Evolutionary conservation across 192 early-diverging fungal species (phyloP).

Genomic region (Backusella tuberculispora): DNA sequence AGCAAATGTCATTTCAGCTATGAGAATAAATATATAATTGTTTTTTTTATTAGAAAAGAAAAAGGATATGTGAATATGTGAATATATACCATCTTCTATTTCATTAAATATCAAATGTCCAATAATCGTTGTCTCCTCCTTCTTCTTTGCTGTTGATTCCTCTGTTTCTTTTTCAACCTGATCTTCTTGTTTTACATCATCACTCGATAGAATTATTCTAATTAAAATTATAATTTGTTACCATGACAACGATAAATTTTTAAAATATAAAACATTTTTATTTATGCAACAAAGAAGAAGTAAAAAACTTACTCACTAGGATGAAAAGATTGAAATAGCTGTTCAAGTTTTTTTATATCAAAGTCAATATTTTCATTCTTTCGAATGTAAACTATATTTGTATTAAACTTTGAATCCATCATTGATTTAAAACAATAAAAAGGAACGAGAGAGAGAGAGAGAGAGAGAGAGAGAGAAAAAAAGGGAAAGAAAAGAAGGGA

Average conservation of each 20-base stretch:
- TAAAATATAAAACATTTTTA: not conserved
- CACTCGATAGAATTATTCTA: not conserved
- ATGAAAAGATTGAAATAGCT: not conserved
- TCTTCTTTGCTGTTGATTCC: not conserved
- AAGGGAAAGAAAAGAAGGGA: constrained; percentile 1
- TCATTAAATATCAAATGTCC: not conserved
- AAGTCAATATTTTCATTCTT: not conserved
- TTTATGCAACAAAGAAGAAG: constrained; percentile 1
- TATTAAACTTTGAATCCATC: not conserved
- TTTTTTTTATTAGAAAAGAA: not conserved
- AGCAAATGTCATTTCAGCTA: constrained; percentile 18
- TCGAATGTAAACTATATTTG: constrained; percentile 4
- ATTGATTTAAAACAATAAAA: not conserved
- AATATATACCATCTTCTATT: constrained; percentile 5
- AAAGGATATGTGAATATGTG: not conserved
- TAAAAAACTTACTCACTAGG: constrained; percentile 13
- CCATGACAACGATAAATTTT: not conserved
- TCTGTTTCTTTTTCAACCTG: not conserved
- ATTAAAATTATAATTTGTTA: not conserved
- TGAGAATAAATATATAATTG: not conserved
- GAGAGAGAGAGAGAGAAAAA: not conserved
- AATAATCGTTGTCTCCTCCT: not conserved
- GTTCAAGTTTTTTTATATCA: not conserved
- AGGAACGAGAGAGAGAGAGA: not conserved
- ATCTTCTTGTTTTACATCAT: not conserved